Evolutionary conservation across 192 early-diverging fungal genomes (phyloP), one percentile per base, ranked within the genome.

Genomic region (Coemansia sp.): DNA sequence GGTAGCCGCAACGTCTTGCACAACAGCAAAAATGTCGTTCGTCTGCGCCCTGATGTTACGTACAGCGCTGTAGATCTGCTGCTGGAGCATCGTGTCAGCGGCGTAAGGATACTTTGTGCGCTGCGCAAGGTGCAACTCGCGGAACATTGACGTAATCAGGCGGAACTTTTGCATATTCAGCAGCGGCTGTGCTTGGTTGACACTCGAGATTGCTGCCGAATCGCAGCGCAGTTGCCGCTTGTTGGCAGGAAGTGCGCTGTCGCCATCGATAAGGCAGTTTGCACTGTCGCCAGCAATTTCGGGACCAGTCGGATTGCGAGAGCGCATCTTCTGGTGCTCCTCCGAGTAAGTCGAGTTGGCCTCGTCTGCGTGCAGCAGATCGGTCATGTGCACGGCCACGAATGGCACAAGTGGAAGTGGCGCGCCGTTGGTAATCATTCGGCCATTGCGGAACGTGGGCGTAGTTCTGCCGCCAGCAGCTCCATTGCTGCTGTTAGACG

Each of bases 131-230:
- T 74, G 74, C 11, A 85, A 70, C 67, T 85, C 80, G 3, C 79
- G 75, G 52, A 85, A 75, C 84, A 85, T 85, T 13, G 84, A 59
- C 7, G 79, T 82, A 43, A 85, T 79, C 2, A 82, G 70, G 2
- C 79, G 78, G 61, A 85, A 76, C 69, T 85, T 85, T 75, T 78
- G 80, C 71, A 82, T 81, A 34, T 85, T 85, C 13, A 85, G 65
- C 60, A 82, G 68, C 39, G 84, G 80, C 70, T 81, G 84, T 5
- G 76, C 73, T 49, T 78, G 76, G 65, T 78, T 78, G 59, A 79
- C 62, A 40, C 68, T 74, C 8, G 75, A 72, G 6, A 77, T 76
- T 1, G 71, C 69, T 1, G 78, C 58, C 2, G 77, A 76, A 39
- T 78, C 72, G 59, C 74, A 74, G 32, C 73, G 74, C 44, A 64